Evolutionary conservation across 2,329 filamentous ascomycete genomes (phyloP), one percentile per base, ranked within the genome.

Genomic region (Monascus ruber): DNA sequence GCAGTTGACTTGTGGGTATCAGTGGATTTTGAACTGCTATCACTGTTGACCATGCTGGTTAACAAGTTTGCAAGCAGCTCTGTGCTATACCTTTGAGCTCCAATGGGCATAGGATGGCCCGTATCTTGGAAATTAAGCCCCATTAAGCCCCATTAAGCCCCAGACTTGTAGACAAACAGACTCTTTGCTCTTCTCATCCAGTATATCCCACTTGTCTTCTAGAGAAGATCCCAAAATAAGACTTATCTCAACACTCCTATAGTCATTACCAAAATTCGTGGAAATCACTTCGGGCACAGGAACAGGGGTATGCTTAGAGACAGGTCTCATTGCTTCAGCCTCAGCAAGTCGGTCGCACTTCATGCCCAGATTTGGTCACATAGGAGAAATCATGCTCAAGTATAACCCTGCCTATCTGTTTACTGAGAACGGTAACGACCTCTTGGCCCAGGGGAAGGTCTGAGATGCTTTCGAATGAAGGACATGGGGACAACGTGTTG

Each of bases 131-230:
- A 17, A 56, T 42, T 0, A 47, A 11, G 33, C 45, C 31, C 50
- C 47, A 55, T n/a, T n/a, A n/a, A n/a, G n/a, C n/a, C n/a, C n/a
- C n/a, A 56, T 42, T 0, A 47, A 11, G 33, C 45, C 31, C 50
- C 47, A 55, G 17, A 40, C 39, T 40, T 50, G 44, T 35, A 35
- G 42, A 31, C 50, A 53, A 7, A 50, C 28, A 38, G 40, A 49
- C 36, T 51, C 38, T 38, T 54, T 55, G 25, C 36, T 39, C 28
- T 47, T n/a, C 5, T 42, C 36, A 27, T 46, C 42, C 29, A 54
- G 26, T 7, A 7, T 45, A 36, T 50, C 36, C 43, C 48, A 53
- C 31, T 35, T 43, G 8, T 31, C 25, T 11, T 48, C 38, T n/a
- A 52, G 40, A 24, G 42, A 32, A 32, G 34, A 31, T 25, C 51